Percentiles rank a stretch among this genome's conserved stretches.
Conservation (phyloP, 1,284 basidiomycete genomes). For the Heterobasidion occidentale region DNA sequence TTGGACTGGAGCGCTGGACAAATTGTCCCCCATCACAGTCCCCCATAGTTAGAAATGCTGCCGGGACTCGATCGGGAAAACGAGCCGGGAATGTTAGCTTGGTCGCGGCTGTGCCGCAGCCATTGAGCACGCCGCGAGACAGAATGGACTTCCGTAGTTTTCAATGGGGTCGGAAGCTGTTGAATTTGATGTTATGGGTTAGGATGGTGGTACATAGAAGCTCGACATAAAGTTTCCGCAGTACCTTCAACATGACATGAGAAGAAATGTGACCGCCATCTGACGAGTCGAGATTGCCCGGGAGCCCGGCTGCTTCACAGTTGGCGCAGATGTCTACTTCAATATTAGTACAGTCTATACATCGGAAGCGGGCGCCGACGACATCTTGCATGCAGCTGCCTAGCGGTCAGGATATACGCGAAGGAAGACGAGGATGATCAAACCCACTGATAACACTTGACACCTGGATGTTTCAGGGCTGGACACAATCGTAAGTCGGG, state of each 20-base stretch:
- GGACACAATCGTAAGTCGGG: slow-evolving; percentile 1
- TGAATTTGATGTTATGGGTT: too few species aligned
- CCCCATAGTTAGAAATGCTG: slow-evolving; percentile 12
- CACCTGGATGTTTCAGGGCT: slow-evolving; percentile 67
- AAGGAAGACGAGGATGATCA: neutral
- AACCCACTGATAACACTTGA: slow-evolving; percentile 74
- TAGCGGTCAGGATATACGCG: neutral
- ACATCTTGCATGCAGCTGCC: slow-evolving; percentile 81
- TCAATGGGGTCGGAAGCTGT: slow-evolving; percentile 80
- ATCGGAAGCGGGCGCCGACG: slow-evolving; percentile 85
- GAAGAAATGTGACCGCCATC: slow-evolving; percentile 74
- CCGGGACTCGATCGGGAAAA: slow-evolving; percentile 10
- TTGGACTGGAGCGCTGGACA: slow-evolving; percentile 11
- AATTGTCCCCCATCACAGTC: slow-evolving; percentile 10
- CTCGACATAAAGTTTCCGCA: slow-evolving; percentile 7
- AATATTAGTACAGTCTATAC: slow-evolving; percentile 66
- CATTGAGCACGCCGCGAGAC: slow-evolving; percentile 68
- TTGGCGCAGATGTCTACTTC: slow-evolving; percentile 80
- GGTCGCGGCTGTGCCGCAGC: slow-evolving; percentile 73
- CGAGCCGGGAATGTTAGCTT: slow-evolving; percentile 40
- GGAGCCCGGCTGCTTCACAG: slow-evolving; percentile 80
- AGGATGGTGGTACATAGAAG: neutral
- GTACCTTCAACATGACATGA: slow-evolving; percentile 89
- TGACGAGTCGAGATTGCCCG: slow-evolving; percentile 67
- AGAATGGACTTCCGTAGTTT: slow-evolving; percentile 62